Conservation (phyloP, 805 yeast genomes). For the Candida schatavii region DNA sequence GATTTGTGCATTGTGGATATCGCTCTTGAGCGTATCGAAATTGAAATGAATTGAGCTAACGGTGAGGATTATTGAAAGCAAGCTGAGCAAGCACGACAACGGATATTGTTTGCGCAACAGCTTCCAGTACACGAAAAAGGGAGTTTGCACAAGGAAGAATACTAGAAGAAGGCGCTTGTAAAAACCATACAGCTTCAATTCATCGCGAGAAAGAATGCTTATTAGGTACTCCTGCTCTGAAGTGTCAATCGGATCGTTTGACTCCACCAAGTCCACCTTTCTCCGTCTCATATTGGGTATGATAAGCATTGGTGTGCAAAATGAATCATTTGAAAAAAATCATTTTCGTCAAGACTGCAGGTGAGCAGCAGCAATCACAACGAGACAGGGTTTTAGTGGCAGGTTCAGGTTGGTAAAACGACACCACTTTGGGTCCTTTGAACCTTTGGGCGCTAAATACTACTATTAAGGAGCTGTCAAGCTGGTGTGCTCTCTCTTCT, state of each 20-base stretch:
- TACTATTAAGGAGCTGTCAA: no score
- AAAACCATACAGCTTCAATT: background rate
- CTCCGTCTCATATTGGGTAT: slow-evolving; percentile 2
- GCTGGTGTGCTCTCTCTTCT: no score
- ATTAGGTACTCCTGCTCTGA: slow-evolving; percentile 3
- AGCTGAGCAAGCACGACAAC: background rate
- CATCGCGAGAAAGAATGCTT: background rate
- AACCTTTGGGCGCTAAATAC: no score
- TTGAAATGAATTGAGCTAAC: background rate
- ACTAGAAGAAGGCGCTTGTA: background rate
- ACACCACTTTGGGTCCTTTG: no score
- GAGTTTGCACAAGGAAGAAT: slow-evolving; percentile 2
- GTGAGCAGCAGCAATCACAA: background rate
- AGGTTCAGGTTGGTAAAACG: no score
- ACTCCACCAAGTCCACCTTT: background rate
- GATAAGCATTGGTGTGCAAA: background rate
- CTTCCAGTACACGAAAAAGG: slow-evolving; percentile 4
- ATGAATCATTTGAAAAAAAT: no score
- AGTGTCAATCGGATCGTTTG: slow-evolving; percentile 4
- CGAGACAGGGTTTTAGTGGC: no score
- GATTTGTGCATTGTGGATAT: background rate
- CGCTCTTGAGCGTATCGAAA: background rate
- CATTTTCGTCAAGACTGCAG: no score
- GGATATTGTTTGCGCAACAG: slow-evolving; percentile 2
- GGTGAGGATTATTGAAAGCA: slow-evolving; percentile 1